Evolutionary conservation across 441 rosid species (phyloP), one percentile per base, ranked within the genome.

Genomic region (Macaranga tanarius): DNA sequence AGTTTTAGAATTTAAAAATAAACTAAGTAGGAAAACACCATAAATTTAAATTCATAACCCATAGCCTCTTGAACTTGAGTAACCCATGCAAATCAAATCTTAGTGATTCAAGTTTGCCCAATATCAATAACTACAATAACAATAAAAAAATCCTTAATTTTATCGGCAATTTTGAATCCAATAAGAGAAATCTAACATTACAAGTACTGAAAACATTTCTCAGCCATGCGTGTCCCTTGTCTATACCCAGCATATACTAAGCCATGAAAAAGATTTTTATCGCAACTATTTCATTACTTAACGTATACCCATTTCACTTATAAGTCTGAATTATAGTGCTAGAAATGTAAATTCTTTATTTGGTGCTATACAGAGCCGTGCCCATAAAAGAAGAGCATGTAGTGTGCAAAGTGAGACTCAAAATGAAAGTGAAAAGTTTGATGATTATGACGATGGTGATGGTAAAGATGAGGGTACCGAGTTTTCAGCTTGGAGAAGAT

Each of bases 331-430:
- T 19, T 62, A 20, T 26, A 12, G 3, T 52, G 58, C 68, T 58
- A 12, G 40, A 62, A 66, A 13, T 8, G 2, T 59, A 20, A 76
- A 58, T 40, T 66, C 63, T 63, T 3, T 76, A 25, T 65, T 55
- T 45, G 65, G 57, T 76, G 65, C 65, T 51, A 71, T 69, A 67
- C 77, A 55, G 60, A 65, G 51, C 25, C 62, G 74, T 48, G 70
- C 62, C 23, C 71, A 31, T 4, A 59, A 25, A 47, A 19, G 66
- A 42, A 64, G 76, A 70, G 73, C 77, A 4, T 80, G 65, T 74
- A 69, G 73, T 54, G 38, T 70, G 55, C 73, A 63, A 48, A 28
- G 19, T 40, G 88, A 82, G 69, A 62, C 70, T 66, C 87, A 77
- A 57, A 84, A 58, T 54, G 81, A 75, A 5, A 79, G 67, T 50